Percentiles rank a stretch among this genome's conserved stretches.
Evolutionary conservation across 345 rosid genomes (phyloP).

Genomic region (Melaleuca quinquenervia): DNA sequence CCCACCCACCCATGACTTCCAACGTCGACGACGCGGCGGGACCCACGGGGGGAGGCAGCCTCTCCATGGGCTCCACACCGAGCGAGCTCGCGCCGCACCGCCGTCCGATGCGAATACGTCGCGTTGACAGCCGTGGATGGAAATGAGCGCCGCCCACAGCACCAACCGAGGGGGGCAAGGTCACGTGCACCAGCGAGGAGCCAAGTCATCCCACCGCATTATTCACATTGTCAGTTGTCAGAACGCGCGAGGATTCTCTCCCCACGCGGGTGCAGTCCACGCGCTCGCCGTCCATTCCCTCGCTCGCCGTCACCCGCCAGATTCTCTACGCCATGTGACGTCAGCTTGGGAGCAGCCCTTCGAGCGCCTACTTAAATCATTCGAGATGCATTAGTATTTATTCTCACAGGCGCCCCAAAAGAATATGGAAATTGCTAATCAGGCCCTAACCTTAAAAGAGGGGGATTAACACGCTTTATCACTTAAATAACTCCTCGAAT

Average conservation of each 20-base stretch:
- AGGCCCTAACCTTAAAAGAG: too few relatives aligned
- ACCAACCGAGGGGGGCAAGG: background rate
- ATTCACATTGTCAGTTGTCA: background rate
- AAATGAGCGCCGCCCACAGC: background rate
- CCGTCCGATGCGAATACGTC: background rate
- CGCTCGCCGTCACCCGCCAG: background rate
- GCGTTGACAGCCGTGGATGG: background rate
- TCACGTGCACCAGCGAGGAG: background rate
- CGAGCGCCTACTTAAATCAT: background rate
- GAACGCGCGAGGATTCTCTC: background rate
- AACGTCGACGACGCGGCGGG: background rate
- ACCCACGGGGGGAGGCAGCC: background rate
- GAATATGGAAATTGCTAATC: background rate
- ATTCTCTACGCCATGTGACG: too few relatives aligned
- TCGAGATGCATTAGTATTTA: background rate
- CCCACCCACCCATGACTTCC: too few relatives aligned
- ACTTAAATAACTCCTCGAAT: too few relatives aligned
- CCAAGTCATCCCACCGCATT: background rate
- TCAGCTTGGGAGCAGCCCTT: too few relatives aligned
- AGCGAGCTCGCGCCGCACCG: background rate
- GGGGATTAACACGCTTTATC: too few relatives aligned
- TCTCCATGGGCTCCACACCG: background rate
- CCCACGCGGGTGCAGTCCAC: too few relatives aligned
- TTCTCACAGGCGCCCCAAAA: background rate
- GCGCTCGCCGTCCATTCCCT: background rate